Evolutionary conservation across 441 rosid genomes (phyloP), one percentile per base, ranked within the genome.

Genomic region (Jatropha multifida): DNA sequence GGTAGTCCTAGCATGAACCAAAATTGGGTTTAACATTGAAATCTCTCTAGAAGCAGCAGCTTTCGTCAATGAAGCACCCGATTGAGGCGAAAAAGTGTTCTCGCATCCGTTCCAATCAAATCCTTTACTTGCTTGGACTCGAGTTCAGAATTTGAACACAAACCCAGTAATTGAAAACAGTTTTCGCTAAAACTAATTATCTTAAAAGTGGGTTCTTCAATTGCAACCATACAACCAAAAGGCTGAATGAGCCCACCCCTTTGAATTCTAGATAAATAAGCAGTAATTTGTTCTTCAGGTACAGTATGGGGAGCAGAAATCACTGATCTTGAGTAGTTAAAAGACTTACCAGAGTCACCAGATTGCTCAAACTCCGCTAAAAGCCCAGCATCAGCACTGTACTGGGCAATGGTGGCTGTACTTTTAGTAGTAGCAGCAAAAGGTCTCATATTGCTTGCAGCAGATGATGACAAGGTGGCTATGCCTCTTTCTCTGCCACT

Each of bases 221-320:
- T 74, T 56, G 91, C 96, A 73, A 90, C 59, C 81, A 93, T 65
- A 74, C 97, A 93, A 26, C 97, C 98, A 81, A 93, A 88, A 17
- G 95, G 85, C 78, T 93, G 97, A 83, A 89, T 78, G 38, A 83
- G 81, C 44, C 97, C 96, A 38, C 98, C 97, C 78, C 93, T 82
- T 78, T 92, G 97, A 73, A 92, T 92, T 65, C 78, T 92, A 0
- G 90, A 83, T 18, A 92, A 55, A 74, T 88, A 90, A 75, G 92
- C 89, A 56, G 78, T 80, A 11, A 81, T 89, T 79, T 91, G 87
- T 69, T 90, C 94, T 3, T 86, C 98, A 46, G 96, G 78, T 0
- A 87, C 92, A 74, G 71, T 60, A n/a, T 60, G 76, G 3, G 92
- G 92, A 51, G 87, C 86, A 38, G 76, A 74, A 78, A 84, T 77